Base-by-base conservation (phyloP, 108 stramenopile genomes). In the Nitzschia putrida region DNA sequence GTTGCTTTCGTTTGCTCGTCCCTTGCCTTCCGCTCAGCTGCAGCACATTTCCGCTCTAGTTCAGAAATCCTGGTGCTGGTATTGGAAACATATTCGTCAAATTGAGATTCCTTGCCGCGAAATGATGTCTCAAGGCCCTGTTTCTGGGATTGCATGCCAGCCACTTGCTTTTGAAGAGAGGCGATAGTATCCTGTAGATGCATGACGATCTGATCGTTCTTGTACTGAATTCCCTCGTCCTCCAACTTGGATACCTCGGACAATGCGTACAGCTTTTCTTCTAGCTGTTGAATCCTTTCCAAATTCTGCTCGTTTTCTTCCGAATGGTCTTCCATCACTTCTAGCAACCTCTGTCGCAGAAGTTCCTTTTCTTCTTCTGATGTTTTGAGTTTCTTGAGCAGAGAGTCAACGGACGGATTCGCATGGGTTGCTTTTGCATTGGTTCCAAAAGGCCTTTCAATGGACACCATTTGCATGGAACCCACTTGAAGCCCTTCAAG, bases 401-500 rank as follows among this genome's bases (percentile, higher is more conserved):
- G 21, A 8, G n/a, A 21, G n/a, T 22, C 44, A 8, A 44, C 5
- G 8, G 11, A n/a, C 29, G 44, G 16, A 43, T 63, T 22, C 3
- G 23, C 61, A 18, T 49, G 14, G 2, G 14, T 18, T 49, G 2
- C 47, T 18, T 49, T 49, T 49, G 47, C 14, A 34, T 34, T 34
- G 4, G 4, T 34, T 34, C 29, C 29, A 34, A 34, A 3, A 34
- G 29, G 29, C 29, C 29, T 34, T 1, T 49, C 47, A 16, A 49
- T 49, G n/a, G 47, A 49, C 47, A 49, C 18, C 47, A 49, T 49
- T 49, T 49, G 47, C 47, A 49, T 49, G n/a, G 47, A 49, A 1
- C 47, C 47, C 6, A 5, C 44, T 7, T 63, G 61, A 23, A 45
- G 22, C 11, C 61, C 61, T 22, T 63, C 61, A 2, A 63, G 44